Conservation (phyloP, 305 asterid genomes). For the Fraxinus paxiana region DNA sequence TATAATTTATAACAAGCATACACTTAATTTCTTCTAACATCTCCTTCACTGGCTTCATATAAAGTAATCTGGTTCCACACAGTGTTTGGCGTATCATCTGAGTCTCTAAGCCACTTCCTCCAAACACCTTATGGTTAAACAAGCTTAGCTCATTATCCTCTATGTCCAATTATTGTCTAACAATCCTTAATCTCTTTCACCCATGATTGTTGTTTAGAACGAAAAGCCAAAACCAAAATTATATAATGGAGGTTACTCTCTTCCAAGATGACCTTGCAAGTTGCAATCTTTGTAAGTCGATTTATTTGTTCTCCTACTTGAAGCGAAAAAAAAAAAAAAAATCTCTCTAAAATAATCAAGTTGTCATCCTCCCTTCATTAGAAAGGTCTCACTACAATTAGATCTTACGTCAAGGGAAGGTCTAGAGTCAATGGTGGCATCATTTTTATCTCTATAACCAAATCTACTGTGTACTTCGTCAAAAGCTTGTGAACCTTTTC, state of each 20-base stretch:
- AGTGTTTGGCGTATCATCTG: neutral
- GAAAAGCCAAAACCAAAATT: neutral
- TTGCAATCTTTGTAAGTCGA: neutral
- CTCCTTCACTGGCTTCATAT: neutral
- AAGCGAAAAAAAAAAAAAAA: neutral
- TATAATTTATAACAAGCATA: neutral
- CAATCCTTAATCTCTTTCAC: neutral
- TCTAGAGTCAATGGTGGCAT: neutral
- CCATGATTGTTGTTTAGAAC: neutral
- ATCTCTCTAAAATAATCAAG: neutral
- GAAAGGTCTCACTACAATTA: neutral
- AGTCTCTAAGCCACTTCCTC: neutral
- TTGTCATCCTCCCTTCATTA: neutral
- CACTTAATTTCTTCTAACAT: neutral
- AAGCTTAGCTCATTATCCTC: neutral
- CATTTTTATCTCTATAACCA: neutral
- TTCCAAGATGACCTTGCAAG: neutral
- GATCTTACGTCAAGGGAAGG: neutral
- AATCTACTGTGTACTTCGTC: neutral
- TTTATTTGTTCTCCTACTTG: neutral
- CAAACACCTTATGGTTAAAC: neutral
- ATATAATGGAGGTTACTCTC: neutral
- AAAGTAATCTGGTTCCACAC: neutral
- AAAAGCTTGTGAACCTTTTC: neutral
- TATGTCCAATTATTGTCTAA: neutral